Evolutionary conservation across 2,329 filamentous ascomycete species (phyloP), one percentile per base, ranked within the genome.

Genomic region (Ramularia endophylla): DNA sequence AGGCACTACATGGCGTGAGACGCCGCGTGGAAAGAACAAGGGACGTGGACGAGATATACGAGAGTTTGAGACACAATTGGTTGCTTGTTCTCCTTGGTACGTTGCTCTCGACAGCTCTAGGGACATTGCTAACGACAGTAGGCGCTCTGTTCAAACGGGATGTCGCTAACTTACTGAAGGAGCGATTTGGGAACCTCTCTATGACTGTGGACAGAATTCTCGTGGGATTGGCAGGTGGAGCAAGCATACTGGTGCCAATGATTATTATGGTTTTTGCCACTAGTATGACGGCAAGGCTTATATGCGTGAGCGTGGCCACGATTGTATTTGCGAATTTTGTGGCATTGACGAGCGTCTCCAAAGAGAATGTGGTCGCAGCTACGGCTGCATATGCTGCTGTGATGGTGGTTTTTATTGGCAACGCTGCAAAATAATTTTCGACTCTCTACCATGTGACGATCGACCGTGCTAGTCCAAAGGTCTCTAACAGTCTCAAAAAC

Each of bases 371-470:
- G 12, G 29, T 47, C 5, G 40, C 27, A 12, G 36, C 39, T 27
- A 47, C 44, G 25, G 40, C 44, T 18, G 44, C 40, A 4, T 47
- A 47, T 42, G 44, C 44, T 12, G 44, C 44, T 8, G 37, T 47
- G 11, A 40, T 47, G 40, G 44, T 47, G 7, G 44, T 47, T 34
- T 43, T 43, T 38, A 43, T 43, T 34, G 44, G 44, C 7, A 43
- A 31, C 30, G 22, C 27, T 9, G 34, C 37, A 12, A 38, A 13
- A 13, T n/a, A n/a, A n/a, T n/a, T n/a, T 25, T 6, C 22, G 22
- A 25, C 22, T 11, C 11, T 11, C 22, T 25, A 25, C 22, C 6
- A 25, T 25, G n/a, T n/a, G n/a, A n/a, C n/a, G n/a, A n/a, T n/a
- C n/a, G n/a, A n/a, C n/a, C n/a, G n/a, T n/a, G n/a, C n/a, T n/a